Evolutionary conservation across 768 basidiomycete species (phyloP).

Genomic region (Hericium erinaceus): DNA sequence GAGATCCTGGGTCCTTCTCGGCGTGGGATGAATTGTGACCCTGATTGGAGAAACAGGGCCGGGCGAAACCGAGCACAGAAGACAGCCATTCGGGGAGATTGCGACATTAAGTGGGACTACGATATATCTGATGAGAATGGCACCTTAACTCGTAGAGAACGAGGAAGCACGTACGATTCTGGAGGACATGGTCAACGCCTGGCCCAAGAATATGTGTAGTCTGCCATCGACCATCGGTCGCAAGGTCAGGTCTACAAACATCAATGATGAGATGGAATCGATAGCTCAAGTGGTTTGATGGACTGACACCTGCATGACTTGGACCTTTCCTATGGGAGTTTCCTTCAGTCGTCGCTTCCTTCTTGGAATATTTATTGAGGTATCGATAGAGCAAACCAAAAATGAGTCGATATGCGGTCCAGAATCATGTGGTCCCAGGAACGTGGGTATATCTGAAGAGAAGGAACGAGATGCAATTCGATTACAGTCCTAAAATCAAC

Average conservation of each 20-base stretch:
- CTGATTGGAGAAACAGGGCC: conserved; percentile 3
- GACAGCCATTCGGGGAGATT: conserved; percentile 48
- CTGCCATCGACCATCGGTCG: neutral
- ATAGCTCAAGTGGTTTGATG: neutral
- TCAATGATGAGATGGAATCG: neutral
- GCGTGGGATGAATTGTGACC: conserved; percentile 9
- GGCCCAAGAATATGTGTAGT: neutral
- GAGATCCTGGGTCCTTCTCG: neutral
- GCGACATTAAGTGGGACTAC: conserved; percentile 50
- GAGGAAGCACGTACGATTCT: neutral
- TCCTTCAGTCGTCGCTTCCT: neutral
- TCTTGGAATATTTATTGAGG: neutral
- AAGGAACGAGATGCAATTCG: neutral
- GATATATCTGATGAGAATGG: neutral
- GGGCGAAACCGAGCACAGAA: conserved; percentile 44
- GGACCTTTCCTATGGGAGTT: neutral
- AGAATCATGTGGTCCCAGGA: conserved; percentile 7
- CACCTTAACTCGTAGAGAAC: neutral
- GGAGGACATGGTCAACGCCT: neutral
- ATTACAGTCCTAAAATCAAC: neutral
- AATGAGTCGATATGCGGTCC: conserved; percentile 5
- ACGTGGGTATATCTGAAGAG: conserved; percentile 5
- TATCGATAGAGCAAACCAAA: conserved; percentile 4
- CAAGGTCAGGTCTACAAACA: neutral
- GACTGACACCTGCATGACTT: neutral